Evolutionary conservation across 176 grass and related monocot genomes (phyloP), one percentile per base, ranked within the genome.

Genomic region (Canna indica): DNA sequence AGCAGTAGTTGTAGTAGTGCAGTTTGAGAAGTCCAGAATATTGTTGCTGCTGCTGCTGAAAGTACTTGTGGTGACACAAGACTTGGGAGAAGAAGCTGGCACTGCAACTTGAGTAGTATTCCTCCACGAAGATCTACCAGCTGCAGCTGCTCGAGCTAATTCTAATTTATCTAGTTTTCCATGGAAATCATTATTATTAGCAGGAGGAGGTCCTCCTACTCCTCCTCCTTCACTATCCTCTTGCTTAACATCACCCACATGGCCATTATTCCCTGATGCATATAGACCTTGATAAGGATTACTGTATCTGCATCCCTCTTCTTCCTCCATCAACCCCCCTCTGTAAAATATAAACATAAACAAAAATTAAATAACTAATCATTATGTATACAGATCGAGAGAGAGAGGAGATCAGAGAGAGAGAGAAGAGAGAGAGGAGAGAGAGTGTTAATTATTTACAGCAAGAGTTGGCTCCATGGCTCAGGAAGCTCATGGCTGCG

Each of bases 21-120:
- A n/a, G 78, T 92, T 86, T 61, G 94, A 90, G 80, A 86, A 99
- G 59, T 93, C 88, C 39, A 87, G 32, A 73, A 84, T 78, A 83
- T 76, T 92, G 69, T 79, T 90, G 63, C 79, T 84, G 9, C 76
- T 67, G 50, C 41, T 44, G 41, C 81, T 84, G 9, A 73, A 56
- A 50, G 81, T 69, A 42, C 66, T 77, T 28, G 92, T 74, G n/a
- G 88, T 89, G 36, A 86, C 61, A 66, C 77, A 96, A 77, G 92
- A 87, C 79, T 81, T 85, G 35, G 86, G 82, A 59, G 94, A 93
- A 31, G 84, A 87, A 72, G 85, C 57, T 67, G 70, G 78, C 41
- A 65, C 75, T 28, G 71, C 81, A 67, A 36, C 39, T 68, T 57
- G 35, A 17, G 53, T 27, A 58, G 53, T 27, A 26, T 29, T 62